phyloP scores from a whole-genome alignment of 2,329 filamentous ascomycete species.

The Grosmannia serpens region DNA sequence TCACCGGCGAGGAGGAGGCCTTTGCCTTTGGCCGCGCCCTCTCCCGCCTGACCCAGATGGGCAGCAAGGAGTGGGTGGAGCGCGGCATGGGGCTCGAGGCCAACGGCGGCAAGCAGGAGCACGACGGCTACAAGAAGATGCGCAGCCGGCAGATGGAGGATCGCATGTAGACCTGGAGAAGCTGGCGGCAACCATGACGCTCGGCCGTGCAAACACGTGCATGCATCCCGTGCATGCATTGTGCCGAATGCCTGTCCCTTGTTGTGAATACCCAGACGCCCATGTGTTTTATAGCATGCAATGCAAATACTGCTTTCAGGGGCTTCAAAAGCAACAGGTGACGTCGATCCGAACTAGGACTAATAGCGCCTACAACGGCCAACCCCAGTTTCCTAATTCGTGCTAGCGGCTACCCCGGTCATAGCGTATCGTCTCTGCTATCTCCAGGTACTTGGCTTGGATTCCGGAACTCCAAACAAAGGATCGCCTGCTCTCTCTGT shows the following conservation, averaged over 20 bases:
- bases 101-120: constrained; percentile 52
- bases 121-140: constrained; percentile 53
- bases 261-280: too few species aligned
- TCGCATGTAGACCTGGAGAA: constrained; percentile 48
- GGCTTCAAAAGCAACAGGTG: too few species aligned
- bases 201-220: too few species aligned
- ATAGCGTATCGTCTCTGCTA: background rate
- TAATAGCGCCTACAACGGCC: too few species aligned
- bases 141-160: constrained; percentile 59
- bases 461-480: background rate
- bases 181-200: too few species aligned
- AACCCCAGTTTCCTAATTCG: background rate
- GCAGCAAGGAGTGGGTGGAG: constrained; percentile 89
- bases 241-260: too few species aligned
- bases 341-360: too few species aligned
- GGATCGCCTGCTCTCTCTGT: background rate
- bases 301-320: too few species aligned
- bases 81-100: constrained; percentile 57
- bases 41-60: constrained; percentile 82
- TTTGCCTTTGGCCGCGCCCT: constrained; percentile 91
- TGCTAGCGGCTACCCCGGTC: background rate
- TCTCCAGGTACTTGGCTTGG: background rate
- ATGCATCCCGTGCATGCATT: too few species aligned
- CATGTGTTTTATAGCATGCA: too few species aligned
- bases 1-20: constrained; percentile 88